Evolutionary conservation across 1,284 basidiomycete genomes (phyloP).

Genomic region (Albatrellus sp.): DNA sequence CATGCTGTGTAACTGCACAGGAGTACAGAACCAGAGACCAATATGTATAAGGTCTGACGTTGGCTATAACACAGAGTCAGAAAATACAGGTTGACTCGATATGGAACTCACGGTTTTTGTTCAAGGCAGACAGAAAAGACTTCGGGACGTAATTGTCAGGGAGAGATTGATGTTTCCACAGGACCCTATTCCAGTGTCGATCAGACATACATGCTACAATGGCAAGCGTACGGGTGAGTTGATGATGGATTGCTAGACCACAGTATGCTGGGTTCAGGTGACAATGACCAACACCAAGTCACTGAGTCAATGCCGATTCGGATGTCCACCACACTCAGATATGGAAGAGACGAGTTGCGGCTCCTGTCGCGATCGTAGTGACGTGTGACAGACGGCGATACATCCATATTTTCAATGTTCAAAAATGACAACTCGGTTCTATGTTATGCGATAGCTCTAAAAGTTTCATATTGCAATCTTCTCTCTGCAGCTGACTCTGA

Average conservation of each 20-base stretch:
- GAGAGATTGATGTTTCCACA: constrained; percentile 72
- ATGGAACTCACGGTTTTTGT: constrained; percentile 56
- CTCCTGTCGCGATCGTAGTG: not conserved
- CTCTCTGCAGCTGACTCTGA: too few relatives aligned
- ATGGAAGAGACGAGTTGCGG: not conserved
- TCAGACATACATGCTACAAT: not conserved
- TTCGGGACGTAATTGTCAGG: constrained; percentile 81
- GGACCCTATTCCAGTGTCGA: constrained; percentile 64
- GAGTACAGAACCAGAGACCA: constrained; percentile 61
- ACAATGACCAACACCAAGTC: not conserved
- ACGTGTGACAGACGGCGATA: too few relatives aligned
- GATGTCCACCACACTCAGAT: not conserved
- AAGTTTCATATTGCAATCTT: too few relatives aligned
- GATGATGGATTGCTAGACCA: not conserved
- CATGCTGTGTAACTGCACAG: constrained; percentile 76
- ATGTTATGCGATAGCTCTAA: too few relatives aligned
- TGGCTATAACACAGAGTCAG: constrained; percentile 32
- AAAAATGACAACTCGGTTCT: too few relatives aligned
- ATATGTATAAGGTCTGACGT: constrained; percentile 67
- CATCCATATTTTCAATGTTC: too few relatives aligned
- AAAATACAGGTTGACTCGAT: not conserved
- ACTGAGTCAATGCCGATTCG: not conserved
- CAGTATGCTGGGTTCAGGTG: not conserved
- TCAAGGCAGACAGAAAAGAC: constrained; percentile 69
- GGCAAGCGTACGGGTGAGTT: not conserved